These are phyloP conservation scores for Byssochlamys sp. DNA, from an alignment of 2,329 filamentous ascomycete genomes.

Conservation along the genomic window DNA sequence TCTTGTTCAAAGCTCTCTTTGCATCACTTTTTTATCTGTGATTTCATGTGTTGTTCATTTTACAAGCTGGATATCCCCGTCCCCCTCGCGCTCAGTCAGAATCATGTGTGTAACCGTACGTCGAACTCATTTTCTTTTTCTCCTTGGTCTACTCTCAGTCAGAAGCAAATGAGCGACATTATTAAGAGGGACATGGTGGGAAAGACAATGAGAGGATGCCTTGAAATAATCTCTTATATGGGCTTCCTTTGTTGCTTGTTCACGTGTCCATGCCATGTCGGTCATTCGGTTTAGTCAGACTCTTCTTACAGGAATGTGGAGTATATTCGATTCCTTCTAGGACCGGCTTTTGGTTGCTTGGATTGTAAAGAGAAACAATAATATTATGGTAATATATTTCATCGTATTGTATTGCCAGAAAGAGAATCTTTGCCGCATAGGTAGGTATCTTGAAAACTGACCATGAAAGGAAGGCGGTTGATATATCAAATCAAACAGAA, in stretches of 20 bases:
- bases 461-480: too few relatives aligned
- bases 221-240: slow-evolving; percentile 14
- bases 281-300: slow-evolving; percentile 23
- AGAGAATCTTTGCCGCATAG: too few relatives aligned
- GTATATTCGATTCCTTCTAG: slow-evolving; percentile 2
- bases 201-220: slow-evolving; percentile 20
- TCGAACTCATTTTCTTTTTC: slow-evolving; percentile 18
- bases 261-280: slow-evolving; percentile 28
- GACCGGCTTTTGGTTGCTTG: neutral
- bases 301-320: slow-evolving; percentile 15
- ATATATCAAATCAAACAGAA: too few relatives aligned
- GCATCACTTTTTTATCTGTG: slow-evolving; percentile 10
- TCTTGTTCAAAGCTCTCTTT: slow-evolving; percentile 7
- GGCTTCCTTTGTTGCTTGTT: slow-evolving; percentile 18
- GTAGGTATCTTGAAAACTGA: neutral
- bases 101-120: slow-evolving; percentile 2
- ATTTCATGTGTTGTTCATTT: slow-evolving; percentile 7
- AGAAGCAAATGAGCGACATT: slow-evolving; percentile 14
- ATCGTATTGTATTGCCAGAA: neutral
- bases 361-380: neutral
- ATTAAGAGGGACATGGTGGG: slow-evolving; percentile 8
- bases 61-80: slow-evolving; percentile 30
- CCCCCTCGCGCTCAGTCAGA: slow-evolving; percentile 1
- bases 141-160: slow-evolving; percentile 8
- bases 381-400: neutral